A percentile compares a stretch with the other conserved stretches of the same genome.
phyloP scores from a whole-genome alignment of 1,284 basidiomycete species.

The Wolfiporia cocos region DNA sequence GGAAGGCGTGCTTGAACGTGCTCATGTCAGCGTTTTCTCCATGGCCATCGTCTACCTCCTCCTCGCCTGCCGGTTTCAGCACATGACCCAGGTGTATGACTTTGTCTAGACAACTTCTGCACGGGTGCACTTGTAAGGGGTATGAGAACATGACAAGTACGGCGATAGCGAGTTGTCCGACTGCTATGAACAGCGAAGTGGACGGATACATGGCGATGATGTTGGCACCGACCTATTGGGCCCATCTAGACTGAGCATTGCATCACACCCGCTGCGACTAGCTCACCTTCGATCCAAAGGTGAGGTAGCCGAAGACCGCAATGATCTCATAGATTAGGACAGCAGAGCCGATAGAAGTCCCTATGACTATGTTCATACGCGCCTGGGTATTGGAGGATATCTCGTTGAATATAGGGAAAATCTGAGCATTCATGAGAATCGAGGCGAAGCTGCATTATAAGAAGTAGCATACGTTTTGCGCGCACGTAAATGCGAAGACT shows the following conservation, averaged over 20 bases:
- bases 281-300: constrained; percentile 81
- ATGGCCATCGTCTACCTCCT: constrained; percentile 43
- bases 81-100: constrained; percentile 54
- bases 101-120: constrained; percentile 90
- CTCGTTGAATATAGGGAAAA: constrained; percentile 95
- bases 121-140: constrained; percentile 91
- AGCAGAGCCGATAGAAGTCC: constrained; percentile 79
- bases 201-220: constrained; percentile 95
- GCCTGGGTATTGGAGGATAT: constrained; percentile 75
- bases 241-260: background rate
- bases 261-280: background rate
- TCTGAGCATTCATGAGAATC: constrained; percentile 31
- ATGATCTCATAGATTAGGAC: constrained; percentile 80
- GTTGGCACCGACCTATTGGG: constrained; percentile 73
- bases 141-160: constrained; percentile 89
- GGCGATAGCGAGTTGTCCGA: constrained; percentile 92
- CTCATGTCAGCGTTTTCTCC: constrained; percentile 63
- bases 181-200: constrained; percentile 87
- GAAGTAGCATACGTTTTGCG: constrained; percentile 70
- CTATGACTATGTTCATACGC: constrained; percentile 86
- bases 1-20: constrained; percentile 61
- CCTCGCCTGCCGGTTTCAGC: constrained; percentile 13
- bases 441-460: background rate
- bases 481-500: constrained; percentile 90
- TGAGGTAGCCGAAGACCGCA: constrained; percentile 87